Conservation (phyloP, 345 rosid species). For the Psidium friedrichsthalianum region DNA sequence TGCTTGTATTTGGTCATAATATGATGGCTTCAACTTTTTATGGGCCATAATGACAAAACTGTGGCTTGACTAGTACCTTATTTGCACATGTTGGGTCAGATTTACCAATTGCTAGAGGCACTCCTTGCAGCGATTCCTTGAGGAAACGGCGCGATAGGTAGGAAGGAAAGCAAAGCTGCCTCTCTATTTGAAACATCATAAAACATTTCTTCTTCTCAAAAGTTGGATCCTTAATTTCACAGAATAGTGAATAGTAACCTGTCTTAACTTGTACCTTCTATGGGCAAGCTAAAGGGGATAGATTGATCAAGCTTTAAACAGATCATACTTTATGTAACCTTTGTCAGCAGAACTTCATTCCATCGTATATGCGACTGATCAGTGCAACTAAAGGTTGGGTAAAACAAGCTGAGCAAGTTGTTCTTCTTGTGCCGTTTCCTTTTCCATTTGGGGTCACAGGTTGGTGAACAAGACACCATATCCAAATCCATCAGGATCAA, state of each 20-base stretch:
- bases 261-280: background rate
- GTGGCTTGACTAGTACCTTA: background rate
- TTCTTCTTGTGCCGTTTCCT: background rate
- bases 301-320: background rate
- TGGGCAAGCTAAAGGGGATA: background rate
- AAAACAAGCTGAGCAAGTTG: background rate
- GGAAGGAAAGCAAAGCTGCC: background rate
- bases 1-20: background rate
- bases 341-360: background rate
- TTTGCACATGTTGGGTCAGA: constrained; percentile 22
- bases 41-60: background rate
- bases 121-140: constrained; percentile 83
- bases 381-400: background rate
- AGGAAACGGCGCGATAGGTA: constrained; percentile 93
- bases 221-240: background rate
- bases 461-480: constrained; percentile 75
- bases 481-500: constrained; percentile 10
- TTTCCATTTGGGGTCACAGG: constrained; percentile 31
- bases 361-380: background rate
- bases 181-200: background rate
- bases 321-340: background rate
- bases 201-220: background rate
- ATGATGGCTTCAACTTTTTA: background rate
- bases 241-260: background rate
- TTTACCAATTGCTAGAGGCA: constrained; percentile 80